These are phyloP conservation scores for Pythium vanterpoolii DNA, from an alignment of 352 stramenopile species.

Conservation along the genomic window DNA sequence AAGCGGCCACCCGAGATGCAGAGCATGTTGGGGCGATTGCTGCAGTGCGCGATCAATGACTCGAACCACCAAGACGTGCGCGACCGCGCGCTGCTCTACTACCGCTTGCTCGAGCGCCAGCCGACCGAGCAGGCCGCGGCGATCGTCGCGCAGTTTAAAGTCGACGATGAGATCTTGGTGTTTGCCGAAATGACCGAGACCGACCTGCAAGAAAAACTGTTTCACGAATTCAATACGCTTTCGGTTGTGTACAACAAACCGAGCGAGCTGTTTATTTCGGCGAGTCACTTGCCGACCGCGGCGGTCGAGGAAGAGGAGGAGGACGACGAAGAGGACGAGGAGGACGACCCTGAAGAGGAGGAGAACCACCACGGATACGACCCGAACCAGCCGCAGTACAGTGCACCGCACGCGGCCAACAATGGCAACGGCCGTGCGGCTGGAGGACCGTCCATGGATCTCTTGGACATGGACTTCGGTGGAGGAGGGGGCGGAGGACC, in stretches of 20 bases:
- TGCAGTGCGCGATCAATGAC: constrained; percentile 94
- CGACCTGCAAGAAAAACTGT: constrained; percentile 85
- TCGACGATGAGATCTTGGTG: constrained; percentile 79
- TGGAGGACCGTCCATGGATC: constrained; percentile 50
- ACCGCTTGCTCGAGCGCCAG: constrained; percentile 93
- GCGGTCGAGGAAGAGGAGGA: constrained; percentile 50
- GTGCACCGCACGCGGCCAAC: constrained; percentile 19
- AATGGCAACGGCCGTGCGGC: constrained; percentile 7
- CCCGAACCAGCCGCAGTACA: constrained; percentile 42
- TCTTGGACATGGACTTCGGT: constrained; percentile 79
- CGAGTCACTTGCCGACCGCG: constrained; percentile 51
- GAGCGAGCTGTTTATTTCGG: constrained; percentile 93
- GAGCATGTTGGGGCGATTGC: constrained; percentile 94
- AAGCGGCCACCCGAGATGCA: constrained; percentile 97
- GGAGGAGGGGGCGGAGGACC: no score
- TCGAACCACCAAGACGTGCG: constrained; percentile 94
- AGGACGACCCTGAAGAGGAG: constrained; percentile 34
- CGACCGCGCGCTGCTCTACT: constrained; percentile 97
- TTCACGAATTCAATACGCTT: constrained; percentile 98
- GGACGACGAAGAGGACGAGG: no score
- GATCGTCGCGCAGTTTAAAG: constrained; percentile 83
- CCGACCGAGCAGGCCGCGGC: constrained; percentile 86
- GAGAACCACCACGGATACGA: constrained; percentile 36
- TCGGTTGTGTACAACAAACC: constrained; percentile 96
- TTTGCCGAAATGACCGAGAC: constrained; percentile 83